Conservation (phyloP, 1,284 basidiomycete species). For the Grifola frondosa region DNA sequence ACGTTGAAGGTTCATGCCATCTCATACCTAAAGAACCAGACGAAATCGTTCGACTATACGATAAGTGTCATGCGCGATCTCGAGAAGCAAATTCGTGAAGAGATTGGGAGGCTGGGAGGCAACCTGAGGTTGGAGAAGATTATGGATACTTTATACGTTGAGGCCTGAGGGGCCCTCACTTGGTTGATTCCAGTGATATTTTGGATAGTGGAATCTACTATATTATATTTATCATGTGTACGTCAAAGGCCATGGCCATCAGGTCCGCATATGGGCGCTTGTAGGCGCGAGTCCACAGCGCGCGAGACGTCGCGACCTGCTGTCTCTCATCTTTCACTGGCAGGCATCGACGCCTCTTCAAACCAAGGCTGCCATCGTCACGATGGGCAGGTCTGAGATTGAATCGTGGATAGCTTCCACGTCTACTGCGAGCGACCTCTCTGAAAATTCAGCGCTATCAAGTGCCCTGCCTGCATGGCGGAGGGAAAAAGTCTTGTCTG, state of each 20-base stretch:
- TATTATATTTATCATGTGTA: too few relatives aligned
- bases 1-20: constrained; percentile 82
- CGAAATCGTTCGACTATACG: constrained; percentile 78
- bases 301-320: too few relatives aligned
- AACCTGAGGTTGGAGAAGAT: constrained; percentile 49
- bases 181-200: too few relatives aligned
- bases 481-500: constrained; percentile 46
- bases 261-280: too few relatives aligned
- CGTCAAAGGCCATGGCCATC: too few relatives aligned
- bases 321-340: too few relatives aligned
- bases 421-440: constrained; percentile 28
- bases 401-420: constrained; percentile 39
- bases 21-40: constrained; percentile 69
- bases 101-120: constrained; percentile 60
- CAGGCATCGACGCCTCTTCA: too few relatives aligned
- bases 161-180: too few relatives aligned
- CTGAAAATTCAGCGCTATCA: constrained; percentile 19
- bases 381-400: constrained; percentile 40
- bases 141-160: constrained; percentile 42
- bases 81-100: constrained; percentile 52
- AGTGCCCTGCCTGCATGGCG: constrained; percentile 40
- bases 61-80: constrained; percentile 56
- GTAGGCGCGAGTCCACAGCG: too few relatives aligned
- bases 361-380: constrained; percentile 12
- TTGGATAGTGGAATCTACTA: too few relatives aligned